Conservation (phyloP, 306 rosid genomes). For the Cucurbita pepo region DNA sequence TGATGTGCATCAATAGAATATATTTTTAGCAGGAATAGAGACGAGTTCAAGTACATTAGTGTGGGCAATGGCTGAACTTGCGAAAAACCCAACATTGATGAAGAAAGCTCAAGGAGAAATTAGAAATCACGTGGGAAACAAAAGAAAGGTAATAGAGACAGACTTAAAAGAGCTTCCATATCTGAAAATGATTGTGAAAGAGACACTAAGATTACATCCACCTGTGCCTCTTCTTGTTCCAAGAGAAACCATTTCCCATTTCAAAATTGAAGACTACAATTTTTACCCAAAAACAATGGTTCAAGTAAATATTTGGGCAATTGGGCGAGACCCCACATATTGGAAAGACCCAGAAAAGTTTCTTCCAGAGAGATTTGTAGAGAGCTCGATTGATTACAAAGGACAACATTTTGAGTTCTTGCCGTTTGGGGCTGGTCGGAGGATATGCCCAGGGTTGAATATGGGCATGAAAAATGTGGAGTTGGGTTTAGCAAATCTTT, state of each 20-base stretch:
- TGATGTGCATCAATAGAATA: too few relatives aligned
- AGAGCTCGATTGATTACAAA: conserved; percentile 16
- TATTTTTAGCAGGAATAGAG: conserved; percentile 21
- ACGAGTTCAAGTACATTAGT: conserved; percentile 12
- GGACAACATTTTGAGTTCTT: conserved; percentile 25
- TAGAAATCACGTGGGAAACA: conserved; percentile 6
- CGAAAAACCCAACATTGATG: conserved; percentile 10
- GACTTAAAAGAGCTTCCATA: conserved; percentile 14
- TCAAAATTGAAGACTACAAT: conserved; percentile 18
- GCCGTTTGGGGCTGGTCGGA: conserved; percentile 21
- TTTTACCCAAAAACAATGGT: conserved; percentile 15
- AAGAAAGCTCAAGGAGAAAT: conserved; percentile 15
- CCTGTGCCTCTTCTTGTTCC: conserved; percentile 24
- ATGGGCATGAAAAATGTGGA: too few relatives aligned
- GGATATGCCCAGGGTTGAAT: too few relatives aligned
- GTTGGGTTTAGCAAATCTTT: too few relatives aligned
- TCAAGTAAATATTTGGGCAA: conserved; percentile 23
- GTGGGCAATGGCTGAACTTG: conserved; percentile 30
- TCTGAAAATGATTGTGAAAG: conserved; percentile 28
- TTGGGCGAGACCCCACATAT: conserved; percentile 17
- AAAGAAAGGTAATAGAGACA: conserved; percentile 12
- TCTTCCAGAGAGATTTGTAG: conserved; percentile 31
- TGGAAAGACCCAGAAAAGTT: conserved; percentile 31
- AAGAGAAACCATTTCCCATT: conserved; percentile 18
- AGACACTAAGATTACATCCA: conserved; percentile 29